Evolutionary conservation across 1,284 basidiomycete genomes (phyloP), one percentile per base, ranked within the genome.

Genomic region (Athelia psychrophila): DNA sequence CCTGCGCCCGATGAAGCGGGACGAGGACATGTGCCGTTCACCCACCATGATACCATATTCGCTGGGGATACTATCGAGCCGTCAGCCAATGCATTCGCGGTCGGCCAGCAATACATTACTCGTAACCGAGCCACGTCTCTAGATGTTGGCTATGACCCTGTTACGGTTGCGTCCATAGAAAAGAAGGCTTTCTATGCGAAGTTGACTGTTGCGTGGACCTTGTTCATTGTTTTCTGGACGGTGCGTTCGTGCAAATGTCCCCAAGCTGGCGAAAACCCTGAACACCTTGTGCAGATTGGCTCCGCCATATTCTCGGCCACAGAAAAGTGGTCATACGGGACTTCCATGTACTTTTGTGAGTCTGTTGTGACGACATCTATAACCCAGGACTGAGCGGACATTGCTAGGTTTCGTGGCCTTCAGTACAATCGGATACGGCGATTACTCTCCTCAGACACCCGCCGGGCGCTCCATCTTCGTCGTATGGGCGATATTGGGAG

Each of bases 381-480:
- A 50, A 36, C 59, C 48, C 57, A 38, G 46, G 50, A 22, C 60
- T 63, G 54, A 61, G 61, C 51, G 50, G 48, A 50, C 6, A 40
- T 57, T 18, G 2, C 20, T 54, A 83, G 80, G 80, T 60, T 77
- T 85, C 59, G 70, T 84, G 35, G 65, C 83, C 9, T 88, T 88
- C 65, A 79, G 79, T 0, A 86, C 83, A 0, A 79, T 87, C 20
- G 87, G 89, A 2, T 91, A 86, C 60, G 87, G 89, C 8, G 88
- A 92, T 58, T 73, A 77, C 30, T 62, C 77, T 0, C 88, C 87
- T 0, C 64, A 66, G 38, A 83, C 85, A 0, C 78, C 84, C 13
- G 79, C 84, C 4, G 91, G 91, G 2, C 78, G 88, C 22, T 82
- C 85, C 4, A 77, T 93, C 46, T 93, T 94, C 65, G 80, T 93